These are phyloP conservation scores for Mycena olivaceomarginata DNA, from an alignment of 768 basidiomycete species.

Conservation along the genomic window DNA sequence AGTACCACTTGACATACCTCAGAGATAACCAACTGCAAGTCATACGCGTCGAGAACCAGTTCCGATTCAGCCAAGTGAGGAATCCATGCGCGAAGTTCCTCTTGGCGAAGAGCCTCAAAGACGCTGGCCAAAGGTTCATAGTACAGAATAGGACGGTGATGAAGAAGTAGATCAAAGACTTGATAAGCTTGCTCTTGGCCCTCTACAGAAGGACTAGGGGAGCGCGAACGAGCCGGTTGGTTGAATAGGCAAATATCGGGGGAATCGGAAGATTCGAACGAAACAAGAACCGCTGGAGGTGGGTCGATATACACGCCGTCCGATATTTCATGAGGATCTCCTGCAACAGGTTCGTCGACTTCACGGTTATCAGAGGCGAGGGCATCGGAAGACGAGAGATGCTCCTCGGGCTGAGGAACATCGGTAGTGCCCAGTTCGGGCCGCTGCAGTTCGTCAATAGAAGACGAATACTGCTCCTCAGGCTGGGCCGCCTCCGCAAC, in stretches of 20 bases:
- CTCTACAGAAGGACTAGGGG: conserved; percentile 49
- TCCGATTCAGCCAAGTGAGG: conserved; percentile 75
- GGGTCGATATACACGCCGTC: conserved; percentile 86
- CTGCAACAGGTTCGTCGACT: conserved; percentile 36
- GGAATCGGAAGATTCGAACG: conserved; percentile 61
- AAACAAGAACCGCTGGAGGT: conserved; percentile 80
- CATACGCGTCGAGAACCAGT: conserved; percentile 82
- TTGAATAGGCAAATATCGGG: conserved; percentile 75
- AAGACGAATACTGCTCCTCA: conserved; percentile 23
- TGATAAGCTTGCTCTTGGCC: conserved; percentile 40
- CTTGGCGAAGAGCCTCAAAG: conserved; percentile 83
- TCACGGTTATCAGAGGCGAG: conserved; percentile 7
- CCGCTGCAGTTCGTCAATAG: background rate
- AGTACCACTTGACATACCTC: conserved; percentile 68
- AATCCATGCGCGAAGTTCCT: conserved; percentile 68
- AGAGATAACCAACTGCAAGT: conserved; percentile 76
- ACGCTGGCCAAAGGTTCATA: conserved; percentile 84
- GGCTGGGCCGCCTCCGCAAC: background rate
- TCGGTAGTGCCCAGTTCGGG: conserved; percentile 1
- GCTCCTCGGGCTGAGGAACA: conserved; percentile 23
- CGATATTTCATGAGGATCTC: conserved; percentile 75
- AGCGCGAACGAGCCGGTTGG: conserved; percentile 59
- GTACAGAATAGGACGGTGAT: conserved; percentile 81
- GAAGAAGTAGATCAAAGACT: conserved; percentile 70
- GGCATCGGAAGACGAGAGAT: conserved; percentile 10